Base-by-base conservation (phyloP, 2,329 filamentous ascomycete genomes). In the Exutisphaerella laricina region DNA sequence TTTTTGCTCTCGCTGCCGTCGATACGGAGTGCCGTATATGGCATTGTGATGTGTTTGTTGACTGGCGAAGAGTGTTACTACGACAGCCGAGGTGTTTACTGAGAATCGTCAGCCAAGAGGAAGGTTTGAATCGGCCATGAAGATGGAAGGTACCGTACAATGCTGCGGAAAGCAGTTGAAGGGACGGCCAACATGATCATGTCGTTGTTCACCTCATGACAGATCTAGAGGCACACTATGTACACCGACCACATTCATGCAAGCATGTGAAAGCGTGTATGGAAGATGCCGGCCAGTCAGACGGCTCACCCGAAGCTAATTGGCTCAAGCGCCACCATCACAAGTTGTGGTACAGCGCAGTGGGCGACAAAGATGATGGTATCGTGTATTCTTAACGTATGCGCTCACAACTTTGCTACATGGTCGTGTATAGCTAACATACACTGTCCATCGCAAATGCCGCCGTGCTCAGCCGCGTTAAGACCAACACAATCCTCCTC, bases 61-160 rank as follows among this genome's bases (percentile, higher is more conserved):
- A 1, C 18, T 1, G 25, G 29, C 8, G 25, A 22, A 38, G 10
- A 16, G 22, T 28, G 14, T 22, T 36, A n/a, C 18, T 36, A 4
- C n/a, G 35, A 38, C 16, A 31, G 26, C 37, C 26, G 37, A 39
- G 37, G 37, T 39, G 37, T 16, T 39, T 39, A 25, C 37, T 39
- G 37, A 12, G 16, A 7, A 4, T 22, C 25, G 37, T 39, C 25
- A 39, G 37, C 33, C 30, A 33, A 33, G 13, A n/a, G 13, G n/a
- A 5, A 12, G n/a, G 5, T 8, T 18, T n/a, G 1, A 18, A 9
- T 3, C 9, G 30, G 14, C n/a, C 14, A 18, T 33, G 3, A 18
- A 17, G 3, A 33, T 10, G 14, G n/a, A 18, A 18, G 4, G 14
- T 33, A 33, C 30, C 30, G 17, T 9, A 10, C 20, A 4, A 18